Evolutionary conservation across 345 rosid species (phyloP).

Genomic region (Euphorbia peplus): DNA sequence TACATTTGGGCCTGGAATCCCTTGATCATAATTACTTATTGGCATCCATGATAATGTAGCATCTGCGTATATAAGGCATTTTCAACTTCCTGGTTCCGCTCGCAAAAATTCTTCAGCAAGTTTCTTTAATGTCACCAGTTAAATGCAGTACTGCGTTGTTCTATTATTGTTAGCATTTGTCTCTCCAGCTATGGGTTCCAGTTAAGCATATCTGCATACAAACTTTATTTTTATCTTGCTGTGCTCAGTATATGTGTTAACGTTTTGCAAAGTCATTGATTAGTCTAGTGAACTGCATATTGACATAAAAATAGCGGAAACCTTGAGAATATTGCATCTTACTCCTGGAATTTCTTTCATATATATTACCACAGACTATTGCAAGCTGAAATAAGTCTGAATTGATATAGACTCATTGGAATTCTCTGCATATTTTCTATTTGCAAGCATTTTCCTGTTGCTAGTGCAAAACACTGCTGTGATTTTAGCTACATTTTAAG

Average conservation of each 20-base stretch:
- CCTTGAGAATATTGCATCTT: neutral
- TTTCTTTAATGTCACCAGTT: neutral
- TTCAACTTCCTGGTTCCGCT: neutral
- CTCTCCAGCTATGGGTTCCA: neutral
- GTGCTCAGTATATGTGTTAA: neutral
- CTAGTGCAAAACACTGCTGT: neutral
- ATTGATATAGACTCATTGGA: neutral
- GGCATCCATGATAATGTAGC: neutral
- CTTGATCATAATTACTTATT: neutral
- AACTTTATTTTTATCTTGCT: neutral
- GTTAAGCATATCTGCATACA: neutral
- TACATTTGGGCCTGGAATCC: neutral
- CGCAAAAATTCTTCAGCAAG: neutral
- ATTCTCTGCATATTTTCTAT: neutral
- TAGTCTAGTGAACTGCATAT: neutral
- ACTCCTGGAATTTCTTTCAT: too few species aligned
- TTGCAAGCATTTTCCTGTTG: neutral
- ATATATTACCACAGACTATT: too few species aligned
- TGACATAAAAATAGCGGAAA: neutral
- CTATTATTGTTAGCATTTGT: neutral
- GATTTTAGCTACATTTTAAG: neutral
- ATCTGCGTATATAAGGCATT: neutral
- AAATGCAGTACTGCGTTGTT: neutral
- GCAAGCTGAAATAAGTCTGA: slow-evolving; percentile 3
- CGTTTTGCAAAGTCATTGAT: neutral